These are phyloP conservation scores for Harringtonia lauricola DNA, from an alignment of 2,329 filamentous ascomycete genomes.

Conservation along the genomic window DNA sequence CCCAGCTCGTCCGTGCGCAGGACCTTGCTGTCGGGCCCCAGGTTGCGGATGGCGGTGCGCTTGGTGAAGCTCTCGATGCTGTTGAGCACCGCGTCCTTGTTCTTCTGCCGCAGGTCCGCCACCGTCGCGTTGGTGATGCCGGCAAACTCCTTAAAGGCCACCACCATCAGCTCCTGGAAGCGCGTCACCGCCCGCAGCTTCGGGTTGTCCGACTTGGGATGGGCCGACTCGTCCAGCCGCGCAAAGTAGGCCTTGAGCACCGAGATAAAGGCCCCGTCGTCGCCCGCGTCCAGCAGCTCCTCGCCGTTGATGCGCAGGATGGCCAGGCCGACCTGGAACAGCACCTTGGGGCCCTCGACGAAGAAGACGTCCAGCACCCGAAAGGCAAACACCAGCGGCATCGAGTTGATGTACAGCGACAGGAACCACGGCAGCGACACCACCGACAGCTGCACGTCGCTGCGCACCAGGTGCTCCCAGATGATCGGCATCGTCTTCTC, in stretches of 20 bases:
- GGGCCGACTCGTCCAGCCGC: conserved; percentile 85
- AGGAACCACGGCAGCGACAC: conserved; percentile 97
- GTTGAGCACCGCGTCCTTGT: conserved; percentile 87
- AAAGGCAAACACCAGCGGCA: conserved; percentile 96
- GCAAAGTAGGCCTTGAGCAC: conserved; percentile 93
- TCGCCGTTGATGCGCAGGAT: conserved; percentile 96
- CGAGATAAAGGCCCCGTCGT: conserved; percentile 94
- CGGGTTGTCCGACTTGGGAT: conserved; percentile 89
- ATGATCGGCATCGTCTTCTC: conserved; percentile 98
- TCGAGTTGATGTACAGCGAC: conserved; percentile 97
- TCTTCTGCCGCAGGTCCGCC: conserved; percentile 76
- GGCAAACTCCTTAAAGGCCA: conserved; percentile 96
- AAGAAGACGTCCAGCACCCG: conserved; percentile 96
- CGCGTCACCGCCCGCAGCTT: conserved; percentile 89
- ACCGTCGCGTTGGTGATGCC: conserved; percentile 91
- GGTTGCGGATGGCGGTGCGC: conserved; percentile 87
- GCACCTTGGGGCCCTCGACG: conserved; percentile 89
- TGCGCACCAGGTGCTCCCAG: conserved; percentile 96
- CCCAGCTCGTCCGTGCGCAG: conserved; percentile 77
- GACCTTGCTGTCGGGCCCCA: conserved; percentile 91
- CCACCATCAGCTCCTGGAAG: conserved; percentile 98
- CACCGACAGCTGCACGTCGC: conserved; percentile 92
- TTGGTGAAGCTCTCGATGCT: conserved; percentile 98
- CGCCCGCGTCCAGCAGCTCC: conserved; percentile 81
- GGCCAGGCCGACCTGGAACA: conserved; percentile 95